Conservation (phyloP, 352 stramenopile species). For the Globisporangium emineosum region DNA sequence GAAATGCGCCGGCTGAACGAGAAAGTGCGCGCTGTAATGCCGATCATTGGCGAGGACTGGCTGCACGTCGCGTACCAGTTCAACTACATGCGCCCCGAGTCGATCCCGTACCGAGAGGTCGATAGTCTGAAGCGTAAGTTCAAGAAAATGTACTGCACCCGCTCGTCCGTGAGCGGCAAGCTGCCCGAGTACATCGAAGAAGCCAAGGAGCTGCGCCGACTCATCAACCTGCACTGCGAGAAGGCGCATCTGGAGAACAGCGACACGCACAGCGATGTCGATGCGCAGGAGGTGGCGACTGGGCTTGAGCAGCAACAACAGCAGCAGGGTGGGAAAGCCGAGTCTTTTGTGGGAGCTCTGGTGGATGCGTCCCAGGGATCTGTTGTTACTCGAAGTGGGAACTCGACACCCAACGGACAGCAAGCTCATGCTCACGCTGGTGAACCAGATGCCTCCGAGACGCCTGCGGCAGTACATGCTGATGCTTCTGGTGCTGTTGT, state of each 20-base stretch:
- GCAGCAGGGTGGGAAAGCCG: background rate
- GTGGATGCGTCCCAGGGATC: background rate
- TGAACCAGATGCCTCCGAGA: background rate
- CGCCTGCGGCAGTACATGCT: background rate
- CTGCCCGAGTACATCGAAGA: conserved; percentile 50
- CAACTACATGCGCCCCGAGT: conserved; percentile 60
- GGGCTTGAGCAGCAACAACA: background rate
- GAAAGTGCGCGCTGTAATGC: conserved; percentile 54
- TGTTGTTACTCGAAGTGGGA: background rate
- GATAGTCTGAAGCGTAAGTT: conserved; percentile 70
- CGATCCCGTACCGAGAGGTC: conserved; percentile 58
- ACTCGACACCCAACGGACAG: background rate
- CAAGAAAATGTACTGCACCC: conserved; percentile 68
- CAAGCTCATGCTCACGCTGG: background rate
- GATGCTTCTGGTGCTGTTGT: background rate
- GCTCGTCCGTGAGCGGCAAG: conserved; percentile 16
- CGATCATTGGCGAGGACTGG: conserved; percentile 48
- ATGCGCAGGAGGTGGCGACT: conserved; percentile 15
- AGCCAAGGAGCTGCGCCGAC: conserved; percentile 43
- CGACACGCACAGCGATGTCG: conserved; percentile 33
- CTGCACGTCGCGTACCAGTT: conserved; percentile 64
- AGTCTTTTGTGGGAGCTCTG: background rate
- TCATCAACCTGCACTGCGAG: conserved; percentile 47
- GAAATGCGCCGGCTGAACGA: conserved; percentile 66
- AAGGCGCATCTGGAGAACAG: conserved; percentile 31